A percentile compares a stretch with the other conserved stretches of the same genome.
Conservation (phyloP, 2,329 filamentous ascomycete species). For the Fusarium gaditjirri region DNA sequence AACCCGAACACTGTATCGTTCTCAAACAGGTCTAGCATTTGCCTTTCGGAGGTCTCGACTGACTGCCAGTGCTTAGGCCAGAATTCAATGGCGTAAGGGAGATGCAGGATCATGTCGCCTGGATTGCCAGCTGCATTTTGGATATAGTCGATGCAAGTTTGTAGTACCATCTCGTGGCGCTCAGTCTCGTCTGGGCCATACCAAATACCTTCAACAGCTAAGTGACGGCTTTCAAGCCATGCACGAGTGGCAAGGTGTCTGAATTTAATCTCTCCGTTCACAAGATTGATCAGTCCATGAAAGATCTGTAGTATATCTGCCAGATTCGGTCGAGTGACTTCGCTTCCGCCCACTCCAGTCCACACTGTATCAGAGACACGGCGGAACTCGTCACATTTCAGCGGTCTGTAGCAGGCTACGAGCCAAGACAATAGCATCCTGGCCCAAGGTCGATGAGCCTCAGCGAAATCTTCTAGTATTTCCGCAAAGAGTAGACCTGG, state of each 20-base stretch:
- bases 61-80: neutral
- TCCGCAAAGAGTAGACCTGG: neutral
- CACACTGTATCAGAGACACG: neutral
- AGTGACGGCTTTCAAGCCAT: neutral
- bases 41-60: no score
- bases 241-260: neutral
- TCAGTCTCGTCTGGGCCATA: neutral
- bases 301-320: neutral
- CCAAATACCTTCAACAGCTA: neutral
- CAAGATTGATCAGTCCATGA: neutral
- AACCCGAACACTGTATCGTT: neutral
- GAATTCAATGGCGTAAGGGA: neutral
- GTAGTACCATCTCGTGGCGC: neutral
- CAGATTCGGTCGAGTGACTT: neutral
- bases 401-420: neutral
- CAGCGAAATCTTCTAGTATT: neutral
- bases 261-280: slow-evolving; percentile 3
- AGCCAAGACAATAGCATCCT: neutral
- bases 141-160: neutral
- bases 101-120: no score
- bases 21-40: neutral
- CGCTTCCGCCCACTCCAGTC: neutral
- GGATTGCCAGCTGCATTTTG: neutral
- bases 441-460: neutral
- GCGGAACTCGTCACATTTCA: neutral